A percentile compares a stretch with the other conserved stretches of the same genome.
Conservation (phyloP, 1,284 basidiomycete genomes). For the Cryptococcus maquisensis region DNA sequence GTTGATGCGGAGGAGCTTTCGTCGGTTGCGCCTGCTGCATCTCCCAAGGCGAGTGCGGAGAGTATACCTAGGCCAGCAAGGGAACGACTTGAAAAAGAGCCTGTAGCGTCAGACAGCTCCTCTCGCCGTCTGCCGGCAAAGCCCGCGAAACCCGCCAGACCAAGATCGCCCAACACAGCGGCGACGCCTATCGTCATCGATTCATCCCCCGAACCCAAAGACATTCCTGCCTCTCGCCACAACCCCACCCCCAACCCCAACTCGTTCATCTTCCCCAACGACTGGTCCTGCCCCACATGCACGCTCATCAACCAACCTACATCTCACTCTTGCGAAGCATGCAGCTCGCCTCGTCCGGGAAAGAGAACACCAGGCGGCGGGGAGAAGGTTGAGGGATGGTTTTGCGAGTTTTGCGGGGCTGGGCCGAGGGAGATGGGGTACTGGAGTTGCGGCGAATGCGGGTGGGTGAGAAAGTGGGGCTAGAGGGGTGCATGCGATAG, state of each 20-base stretch:
- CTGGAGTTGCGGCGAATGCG: conserved; percentile 72
- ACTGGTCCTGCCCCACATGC: conserved; percentile 68
- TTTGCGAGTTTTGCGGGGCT: conserved; percentile 64
- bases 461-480: conserved; percentile 57
- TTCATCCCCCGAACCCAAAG: neutral
- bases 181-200: neutral
- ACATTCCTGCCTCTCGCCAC: neutral
- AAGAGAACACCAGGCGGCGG: conserved; percentile 1
- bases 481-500: conserved; percentile 4
- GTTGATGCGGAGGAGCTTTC: conserved; percentile 63
- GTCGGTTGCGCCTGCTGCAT: conserved; percentile 11
- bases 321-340: conserved; percentile 61
- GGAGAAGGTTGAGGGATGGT: conserved; percentile 57
- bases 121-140: no score
- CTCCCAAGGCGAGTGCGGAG: neutral
- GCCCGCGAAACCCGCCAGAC: neutral
- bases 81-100: no score
- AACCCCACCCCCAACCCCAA: neutral
- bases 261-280: conserved; percentile 7
- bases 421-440: conserved; percentile 59
- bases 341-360: conserved; percentile 53
- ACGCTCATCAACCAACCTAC: conserved; percentile 62
- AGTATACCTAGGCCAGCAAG: neutral
- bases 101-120: no score
- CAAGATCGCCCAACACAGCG: neutral